Evolutionary conservation across 345 rosid genomes (phyloP).

Genomic region (Adansonia digitata): DNA sequence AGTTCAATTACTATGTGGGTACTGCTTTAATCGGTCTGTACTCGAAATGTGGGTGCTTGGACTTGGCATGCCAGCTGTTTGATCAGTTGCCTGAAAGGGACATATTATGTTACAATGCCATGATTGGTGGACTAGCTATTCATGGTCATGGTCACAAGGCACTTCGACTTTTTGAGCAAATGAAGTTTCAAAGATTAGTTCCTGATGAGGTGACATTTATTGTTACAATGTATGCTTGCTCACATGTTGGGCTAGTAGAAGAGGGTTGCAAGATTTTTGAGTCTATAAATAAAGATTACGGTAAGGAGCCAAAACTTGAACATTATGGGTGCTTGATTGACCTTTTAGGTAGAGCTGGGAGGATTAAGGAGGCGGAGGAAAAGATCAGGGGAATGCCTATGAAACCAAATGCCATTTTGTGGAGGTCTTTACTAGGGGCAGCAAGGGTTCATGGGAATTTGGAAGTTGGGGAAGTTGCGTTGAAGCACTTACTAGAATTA

Average conservation of each 20-base stretch:
- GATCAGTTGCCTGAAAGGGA: conserved; percentile 44
- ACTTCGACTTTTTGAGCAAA: conserved; percentile 27
- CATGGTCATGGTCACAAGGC: conserved; percentile 52
- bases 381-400: conserved; percentile 48
- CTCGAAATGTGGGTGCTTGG: conserved; percentile 40
- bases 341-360: conserved; percentile 54
- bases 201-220: conserved; percentile 54
- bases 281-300: conserved; percentile 39
- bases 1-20: conserved; percentile 45
- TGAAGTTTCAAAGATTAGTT: conserved; percentile 33
- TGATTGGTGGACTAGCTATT: conserved; percentile 53
- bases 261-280: conserved; percentile 41
- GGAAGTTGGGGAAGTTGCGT: conserved; percentile 43
- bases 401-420: conserved; percentile 53
- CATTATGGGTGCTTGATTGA: conserved; percentile 68
- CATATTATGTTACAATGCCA: conserved; percentile 42
- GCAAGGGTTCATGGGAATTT: conserved; percentile 53
- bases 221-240: conserved; percentile 52
- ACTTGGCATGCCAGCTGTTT: conserved; percentile 41
- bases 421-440: conserved; percentile 66
- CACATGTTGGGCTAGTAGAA: conserved; percentile 53
- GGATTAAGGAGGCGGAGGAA: conserved; percentile 49
- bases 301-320: conserved; percentile 49
- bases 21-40: conserved; percentile 46
- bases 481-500: conserved; percentile 41